These are phyloP conservation scores for Aquilaria malaccensis DNA, from an alignment of 345 rosid genomes.

Conservation along the genomic window DNA sequence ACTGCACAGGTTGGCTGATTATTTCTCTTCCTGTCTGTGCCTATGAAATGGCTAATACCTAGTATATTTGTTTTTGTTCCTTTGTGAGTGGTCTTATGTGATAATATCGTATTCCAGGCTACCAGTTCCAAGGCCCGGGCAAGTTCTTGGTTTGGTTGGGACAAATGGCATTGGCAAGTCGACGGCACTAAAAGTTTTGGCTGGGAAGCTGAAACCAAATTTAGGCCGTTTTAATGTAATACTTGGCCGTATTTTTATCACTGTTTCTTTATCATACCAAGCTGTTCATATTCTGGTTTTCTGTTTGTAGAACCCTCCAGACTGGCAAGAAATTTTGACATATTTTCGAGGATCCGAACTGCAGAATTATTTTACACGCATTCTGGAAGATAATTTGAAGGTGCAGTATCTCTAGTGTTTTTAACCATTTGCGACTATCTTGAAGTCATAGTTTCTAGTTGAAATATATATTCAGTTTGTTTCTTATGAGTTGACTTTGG, in stretches of 20 bases:
- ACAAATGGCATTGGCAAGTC: conserved; percentile 99
- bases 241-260: conserved; percentile 4
- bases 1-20: conserved; percentile 61
- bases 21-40: background rate
- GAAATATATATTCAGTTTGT: too few species aligned
- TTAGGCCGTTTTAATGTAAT: conserved; percentile 87
- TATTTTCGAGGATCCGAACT: conserved; percentile 96
- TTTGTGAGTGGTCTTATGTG: background rate
- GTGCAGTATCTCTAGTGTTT: conserved; percentile 17
- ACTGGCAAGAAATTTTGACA: conserved; percentile 98
- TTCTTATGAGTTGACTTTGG: too few species aligned
- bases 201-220: conserved; percentile 96
- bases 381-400: conserved; percentile 93
- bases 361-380: conserved; percentile 95
- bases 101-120: conserved; percentile 41
- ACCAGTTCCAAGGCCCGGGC: conserved; percentile 98
- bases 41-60: too few species aligned
- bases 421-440: too few species aligned
- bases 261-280: conserved; percentile 4
- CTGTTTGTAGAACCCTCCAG: conserved; percentile 84
- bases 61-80: background rate
- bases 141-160: conserved; percentile 98
- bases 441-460: too few species aligned
- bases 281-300: conserved; percentile 10
- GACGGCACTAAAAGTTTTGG: conserved; percentile 90